Percentiles rank a stretch among this genome's conserved stretches.
phyloP scores from a whole-genome alignment of 1,284 basidiomycete species.

The Filobasidium uniguttulatum region DNA sequence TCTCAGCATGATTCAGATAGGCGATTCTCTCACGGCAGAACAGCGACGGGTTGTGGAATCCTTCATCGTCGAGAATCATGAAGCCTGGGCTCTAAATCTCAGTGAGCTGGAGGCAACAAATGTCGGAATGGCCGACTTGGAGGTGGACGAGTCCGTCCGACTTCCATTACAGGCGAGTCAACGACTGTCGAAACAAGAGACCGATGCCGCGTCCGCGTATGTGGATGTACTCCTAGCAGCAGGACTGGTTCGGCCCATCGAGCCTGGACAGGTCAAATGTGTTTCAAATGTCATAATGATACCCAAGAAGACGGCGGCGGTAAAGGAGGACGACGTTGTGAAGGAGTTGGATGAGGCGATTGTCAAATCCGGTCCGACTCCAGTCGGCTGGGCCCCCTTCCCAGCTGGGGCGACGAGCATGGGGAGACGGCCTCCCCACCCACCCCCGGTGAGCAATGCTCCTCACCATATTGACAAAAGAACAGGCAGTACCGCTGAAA shows the following conservation, averaged over 20 bases:
- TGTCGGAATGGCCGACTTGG: neutral
- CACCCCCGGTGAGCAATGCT: too few relatives aligned
- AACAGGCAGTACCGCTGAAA: too few relatives aligned
- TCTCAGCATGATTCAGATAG: neutral
- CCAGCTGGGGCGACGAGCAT: too few relatives aligned
- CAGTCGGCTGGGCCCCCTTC: too few relatives aligned
- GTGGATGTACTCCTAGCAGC: neutral
- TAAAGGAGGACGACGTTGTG: neutral
- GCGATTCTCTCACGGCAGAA: neutral
- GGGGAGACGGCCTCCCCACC: too few relatives aligned
- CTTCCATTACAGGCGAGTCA: neutral
- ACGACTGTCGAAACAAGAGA: neutral
- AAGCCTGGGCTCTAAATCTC: neutral
- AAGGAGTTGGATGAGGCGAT: neutral
- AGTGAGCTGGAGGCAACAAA: neutral
- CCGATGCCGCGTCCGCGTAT: neutral
- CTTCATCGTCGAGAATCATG: neutral
- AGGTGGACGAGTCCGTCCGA: neutral
- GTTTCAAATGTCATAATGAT: neutral
- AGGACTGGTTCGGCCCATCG: neutral
- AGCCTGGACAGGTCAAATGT: neutral
- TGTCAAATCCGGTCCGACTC: too few relatives aligned
- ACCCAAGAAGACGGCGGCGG: neutral
- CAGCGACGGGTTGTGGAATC: neutral
- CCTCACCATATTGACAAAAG: too few relatives aligned